Percentiles rank a stretch among this genome's conserved stretches.
Evolutionary conservation across 2,329 filamentous ascomycete species (phyloP).

Genomic region (Xylariaceae sp.): DNA sequence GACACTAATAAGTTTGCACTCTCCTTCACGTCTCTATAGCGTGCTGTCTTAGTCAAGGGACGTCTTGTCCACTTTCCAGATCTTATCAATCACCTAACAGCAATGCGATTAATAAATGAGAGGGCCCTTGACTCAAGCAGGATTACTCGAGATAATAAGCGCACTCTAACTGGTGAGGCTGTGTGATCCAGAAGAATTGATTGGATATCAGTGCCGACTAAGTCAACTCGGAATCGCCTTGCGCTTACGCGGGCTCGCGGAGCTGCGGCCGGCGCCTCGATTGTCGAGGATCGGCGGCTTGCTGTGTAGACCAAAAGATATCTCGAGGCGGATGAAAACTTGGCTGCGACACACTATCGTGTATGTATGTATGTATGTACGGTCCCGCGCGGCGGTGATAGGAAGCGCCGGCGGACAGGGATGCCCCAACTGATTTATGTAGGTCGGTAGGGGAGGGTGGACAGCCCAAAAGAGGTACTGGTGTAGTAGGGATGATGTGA

Average conservation of each 20-base stretch:
- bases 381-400: neutral
- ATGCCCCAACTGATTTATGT: constrained; percentile 2
- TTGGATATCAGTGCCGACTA: neutral
- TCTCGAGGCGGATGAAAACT: constrained; percentile 2
- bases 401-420: constrained; percentile 10
- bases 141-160: constrained; percentile 5
- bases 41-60: neutral
- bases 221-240: constrained; percentile 9
- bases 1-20: neutral
- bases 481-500: too few relatives aligned
- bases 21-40: neutral
- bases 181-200: constrained; percentile 10
- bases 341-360: neutral
- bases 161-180: constrained; percentile 19
- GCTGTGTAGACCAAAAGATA: neutral
- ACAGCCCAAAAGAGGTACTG: constrained; percentile 1
- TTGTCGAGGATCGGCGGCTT: neutral
- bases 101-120: neutral
- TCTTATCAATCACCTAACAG: neutral
- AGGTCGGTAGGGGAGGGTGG: constrained; percentile 1
- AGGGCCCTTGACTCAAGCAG: constrained; percentile 4
- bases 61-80: neutral
- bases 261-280: constrained; percentile 1
- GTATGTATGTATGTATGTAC: constrained; percentile 4
- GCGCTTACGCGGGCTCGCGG: constrained; percentile 22